Conservation (phyloP, 495 filamentous ascomycete genomes). For the Tricharina praecox region DNA sequence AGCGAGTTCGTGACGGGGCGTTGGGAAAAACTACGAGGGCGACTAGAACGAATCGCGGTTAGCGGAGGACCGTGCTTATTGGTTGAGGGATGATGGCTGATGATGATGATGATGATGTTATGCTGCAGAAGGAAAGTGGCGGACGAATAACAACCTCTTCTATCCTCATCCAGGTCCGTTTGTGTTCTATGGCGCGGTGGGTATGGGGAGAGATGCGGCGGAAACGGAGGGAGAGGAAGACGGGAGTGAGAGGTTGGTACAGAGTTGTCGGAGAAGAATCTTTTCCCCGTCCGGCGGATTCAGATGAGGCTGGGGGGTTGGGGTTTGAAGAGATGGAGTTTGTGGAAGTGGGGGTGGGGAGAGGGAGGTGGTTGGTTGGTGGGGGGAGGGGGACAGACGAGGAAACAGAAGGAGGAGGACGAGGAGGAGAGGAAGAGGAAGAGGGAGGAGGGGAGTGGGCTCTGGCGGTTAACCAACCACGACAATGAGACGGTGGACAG, state of each 20-base stretch:
- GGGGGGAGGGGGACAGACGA: not conserved
- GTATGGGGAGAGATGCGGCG: not conserved
- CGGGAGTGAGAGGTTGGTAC: not conserved
- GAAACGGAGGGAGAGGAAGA: too few species aligned
- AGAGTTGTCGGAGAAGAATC: not conserved
- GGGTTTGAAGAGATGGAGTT: not conserved
- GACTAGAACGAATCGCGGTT: not conserved
- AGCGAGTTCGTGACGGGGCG: too few species aligned
- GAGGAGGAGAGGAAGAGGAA: not conserved
- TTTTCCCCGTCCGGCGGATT: not conserved
- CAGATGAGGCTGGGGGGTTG: not conserved
- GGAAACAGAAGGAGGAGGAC: not conserved
- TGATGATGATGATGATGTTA: too few species aligned
- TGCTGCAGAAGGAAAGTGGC: too few species aligned
- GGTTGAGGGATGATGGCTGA: too few species aligned
- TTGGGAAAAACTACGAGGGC: conserved; percentile 1
- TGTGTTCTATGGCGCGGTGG: not conserved
- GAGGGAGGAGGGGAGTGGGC: not conserved
- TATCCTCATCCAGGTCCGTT: too few species aligned
- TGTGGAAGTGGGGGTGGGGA: not conserved
- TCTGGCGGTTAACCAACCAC: too few species aligned
- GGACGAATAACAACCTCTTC: too few species aligned
- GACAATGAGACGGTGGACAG: too few species aligned
- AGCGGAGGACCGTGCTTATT: not conserved
- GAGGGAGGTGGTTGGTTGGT: not conserved